These are phyloP conservation scores for Tolypocladium endophyticum DNA, from an alignment of 2,329 filamentous ascomycete species.

Conservation along the genomic window DNA sequence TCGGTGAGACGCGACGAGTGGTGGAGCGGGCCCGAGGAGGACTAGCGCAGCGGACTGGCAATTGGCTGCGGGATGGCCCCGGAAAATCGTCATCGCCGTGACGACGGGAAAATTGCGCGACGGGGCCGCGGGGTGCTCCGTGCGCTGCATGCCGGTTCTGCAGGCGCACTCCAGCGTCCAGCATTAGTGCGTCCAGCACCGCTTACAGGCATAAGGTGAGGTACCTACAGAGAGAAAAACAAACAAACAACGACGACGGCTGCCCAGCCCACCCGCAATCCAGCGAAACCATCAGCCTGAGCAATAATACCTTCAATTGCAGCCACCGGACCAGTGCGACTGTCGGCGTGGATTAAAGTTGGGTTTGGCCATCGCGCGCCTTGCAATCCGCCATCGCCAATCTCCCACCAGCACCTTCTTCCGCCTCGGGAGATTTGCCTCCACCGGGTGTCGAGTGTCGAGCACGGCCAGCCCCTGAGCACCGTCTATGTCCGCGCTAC, in stretches of 20 bases:
- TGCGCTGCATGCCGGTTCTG: conserved; percentile 11
- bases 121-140: conserved; percentile 8
- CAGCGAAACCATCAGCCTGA: neutral
- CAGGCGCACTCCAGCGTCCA: neutral
- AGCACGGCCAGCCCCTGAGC: neutral
- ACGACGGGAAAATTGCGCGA: conserved; percentile 16
- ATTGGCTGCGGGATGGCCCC: conserved; percentile 2
- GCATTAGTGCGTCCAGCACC: conserved; percentile 6
- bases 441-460: conserved; percentile 1
- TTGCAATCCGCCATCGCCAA: conserved; percentile 2
- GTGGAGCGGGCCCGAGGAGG: neutral
- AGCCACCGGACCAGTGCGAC: conserved; percentile 1
- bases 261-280: neutral
- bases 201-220: conserved; percentile 2
- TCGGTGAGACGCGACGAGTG: conserved; percentile 9
- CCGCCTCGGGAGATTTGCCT: conserved; percentile 4
- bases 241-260: conserved; percentile 22
- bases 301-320: neutral
- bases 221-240: conserved; percentile 13
- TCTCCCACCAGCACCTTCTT: conserved; percentile 5
- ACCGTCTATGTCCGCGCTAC: neutral
- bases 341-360: neutral
- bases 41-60: conserved; percentile 2
- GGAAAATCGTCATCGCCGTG: conserved; percentile 21
- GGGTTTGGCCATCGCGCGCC: neutral